Evolutionary conservation across 1,284 basidiomycete species (phyloP).

Genomic region (Vanrija pseudolonga): DNA sequence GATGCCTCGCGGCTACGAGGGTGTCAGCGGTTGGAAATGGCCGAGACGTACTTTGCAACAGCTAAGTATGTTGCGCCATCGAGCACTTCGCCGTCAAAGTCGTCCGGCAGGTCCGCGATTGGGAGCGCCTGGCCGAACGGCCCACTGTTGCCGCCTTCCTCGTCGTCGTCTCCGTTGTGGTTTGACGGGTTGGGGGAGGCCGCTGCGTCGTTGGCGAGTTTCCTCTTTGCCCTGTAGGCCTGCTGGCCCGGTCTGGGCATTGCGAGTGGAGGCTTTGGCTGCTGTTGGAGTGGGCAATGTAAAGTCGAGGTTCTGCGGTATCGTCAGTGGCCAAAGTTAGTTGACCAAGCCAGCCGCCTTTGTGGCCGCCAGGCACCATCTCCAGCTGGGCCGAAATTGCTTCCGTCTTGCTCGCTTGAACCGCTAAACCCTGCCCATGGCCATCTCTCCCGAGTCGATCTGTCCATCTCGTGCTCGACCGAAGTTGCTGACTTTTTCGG

Average conservation of each 20-base stretch:
- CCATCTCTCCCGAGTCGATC: neutral
- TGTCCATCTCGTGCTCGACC: neutral
- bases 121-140: conserved; percentile 27
- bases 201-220: neutral
- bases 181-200: neutral
- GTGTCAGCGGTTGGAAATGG: neutral
- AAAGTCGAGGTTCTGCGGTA: neutral
- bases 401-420: neutral
- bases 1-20: conserved; percentile 23
- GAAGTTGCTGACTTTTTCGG: neutral
- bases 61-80: conserved; percentile 41
- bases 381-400: neutral
- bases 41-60: conserved; percentile 27
- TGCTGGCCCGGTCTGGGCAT: conserved; percentile 9
- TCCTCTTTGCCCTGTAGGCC: neutral
- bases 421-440: too few relatives aligned
- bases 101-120: conserved; percentile 29
- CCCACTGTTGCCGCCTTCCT: neutral
- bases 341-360: neutral
- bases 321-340: neutral
- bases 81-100: conserved; percentile 30
- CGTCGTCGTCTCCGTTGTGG: conserved; percentile 7
- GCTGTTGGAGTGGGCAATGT: too few relatives aligned
- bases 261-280: neutral
- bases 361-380: too few relatives aligned